Conservation (phyloP, 2,329 filamentous ascomycete species). For the Diplocarpon mali region DNA sequence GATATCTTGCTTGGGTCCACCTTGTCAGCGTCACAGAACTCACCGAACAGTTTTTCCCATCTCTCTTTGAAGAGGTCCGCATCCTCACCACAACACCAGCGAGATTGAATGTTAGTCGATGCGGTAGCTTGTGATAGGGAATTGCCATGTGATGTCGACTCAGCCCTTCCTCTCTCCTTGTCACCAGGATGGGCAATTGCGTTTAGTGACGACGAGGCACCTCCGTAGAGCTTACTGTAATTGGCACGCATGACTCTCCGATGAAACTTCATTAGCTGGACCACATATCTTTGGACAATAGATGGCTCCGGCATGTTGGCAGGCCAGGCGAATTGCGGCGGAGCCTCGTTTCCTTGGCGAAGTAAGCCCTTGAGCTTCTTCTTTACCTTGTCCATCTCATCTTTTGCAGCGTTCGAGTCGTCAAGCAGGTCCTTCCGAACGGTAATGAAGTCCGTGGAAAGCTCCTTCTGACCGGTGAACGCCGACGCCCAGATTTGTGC, state of each 20-base stretch:
- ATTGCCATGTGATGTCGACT: constrained; percentile 30
- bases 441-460: constrained; percentile 75
- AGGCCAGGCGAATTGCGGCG: constrained; percentile 96
- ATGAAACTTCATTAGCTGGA: constrained; percentile 96
- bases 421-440: constrained; percentile 91
- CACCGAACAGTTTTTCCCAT: constrained; percentile 96
- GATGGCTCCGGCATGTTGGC: constrained; percentile 90
- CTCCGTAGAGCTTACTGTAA: constrained; percentile 65
- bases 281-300: constrained; percentile 81
- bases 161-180: constrained; percentile 22
- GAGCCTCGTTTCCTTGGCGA: constrained; percentile 84
- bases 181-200: constrained; percentile 41
- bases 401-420: constrained; percentile 96
- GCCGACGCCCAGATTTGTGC: constrained; percentile 91
- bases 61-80: constrained; percentile 88
- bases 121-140: constrained; percentile 50
- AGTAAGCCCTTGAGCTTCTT: constrained; percentile 94
- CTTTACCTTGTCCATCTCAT: constrained; percentile 99
- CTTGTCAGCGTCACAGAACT: constrained; percentile 95
- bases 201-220: constrained; percentile 51
- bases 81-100: constrained; percentile 96
- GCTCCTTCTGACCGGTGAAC: constrained; percentile 78
- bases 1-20: constrained; percentile 98
- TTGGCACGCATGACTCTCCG: constrained; percentile 92
- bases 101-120: constrained; percentile 64